These are phyloP conservation scores for Pterula multifida DNA, from an alignment of 1,284 basidiomycete genomes.

Conservation along the genomic window DNA sequence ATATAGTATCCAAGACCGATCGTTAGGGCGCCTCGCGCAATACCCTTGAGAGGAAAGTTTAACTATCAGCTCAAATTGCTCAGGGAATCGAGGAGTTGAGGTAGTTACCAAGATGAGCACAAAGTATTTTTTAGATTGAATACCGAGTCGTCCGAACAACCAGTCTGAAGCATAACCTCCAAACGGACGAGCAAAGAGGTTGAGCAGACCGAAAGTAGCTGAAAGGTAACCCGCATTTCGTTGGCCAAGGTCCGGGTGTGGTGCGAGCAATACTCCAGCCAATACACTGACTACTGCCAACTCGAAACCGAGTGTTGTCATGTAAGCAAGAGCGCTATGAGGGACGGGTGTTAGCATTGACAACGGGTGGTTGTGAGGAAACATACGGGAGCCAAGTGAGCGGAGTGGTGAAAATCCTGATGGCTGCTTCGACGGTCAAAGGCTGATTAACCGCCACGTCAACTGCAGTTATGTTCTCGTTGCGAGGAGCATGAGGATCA, in stretches of 20 bases:
- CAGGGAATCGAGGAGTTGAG: too few species aligned
- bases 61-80: too few species aligned
- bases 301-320: slow-evolving; percentile 46
- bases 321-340: background rate
- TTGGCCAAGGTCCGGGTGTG: slow-evolving; percentile 30
- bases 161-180: slow-evolving; percentile 43
- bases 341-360: background rate
- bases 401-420: slow-evolving; percentile 27
- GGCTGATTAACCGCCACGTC: slow-evolving; percentile 41
- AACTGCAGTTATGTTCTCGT: slow-evolving; percentile 15
- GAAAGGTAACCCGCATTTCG: slow-evolving; percentile 37
- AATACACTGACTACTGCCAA: slow-evolving; percentile 47
- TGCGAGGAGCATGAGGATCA: background rate
- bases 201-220: slow-evolving; percentile 34
- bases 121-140: slow-evolving; percentile 39
- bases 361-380: slow-evolving; percentile 26
- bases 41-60: background rate
- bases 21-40: slow-evolving; percentile 34
- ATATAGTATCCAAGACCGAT: slow-evolving; percentile 22
- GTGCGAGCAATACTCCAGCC: slow-evolving; percentile 32
- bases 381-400: slow-evolving; percentile 49
- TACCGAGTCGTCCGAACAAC: slow-evolving; percentile 33
- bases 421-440: slow-evolving; percentile 25
- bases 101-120: slow-evolving; percentile 29
- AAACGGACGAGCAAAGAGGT: slow-evolving; percentile 38